phyloP scores from a whole-genome alignment of 768 basidiomycete species.

The Auricularia heimuer region DNA sequence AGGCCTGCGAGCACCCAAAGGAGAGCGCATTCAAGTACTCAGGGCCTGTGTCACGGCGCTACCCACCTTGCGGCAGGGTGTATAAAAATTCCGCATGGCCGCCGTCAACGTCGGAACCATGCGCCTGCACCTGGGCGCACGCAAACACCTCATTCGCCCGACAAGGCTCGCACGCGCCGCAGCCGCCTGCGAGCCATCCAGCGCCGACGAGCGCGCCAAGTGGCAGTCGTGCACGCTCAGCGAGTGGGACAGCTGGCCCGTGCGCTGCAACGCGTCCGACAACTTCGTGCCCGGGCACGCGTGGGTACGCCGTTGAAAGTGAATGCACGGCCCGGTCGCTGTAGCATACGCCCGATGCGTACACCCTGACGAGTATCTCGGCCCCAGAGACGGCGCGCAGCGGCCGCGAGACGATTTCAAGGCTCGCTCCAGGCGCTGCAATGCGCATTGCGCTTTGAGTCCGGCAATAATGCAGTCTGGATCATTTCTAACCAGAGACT shows the following conservation, averaged over 20 bases:
- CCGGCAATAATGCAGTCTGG: background rate
- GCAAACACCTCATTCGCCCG: conserved; percentile 16
- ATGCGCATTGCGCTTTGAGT: background rate
- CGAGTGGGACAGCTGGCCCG: conserved; percentile 7
- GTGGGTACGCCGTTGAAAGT: conserved; percentile 11
- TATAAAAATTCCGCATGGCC: conserved; percentile 13
- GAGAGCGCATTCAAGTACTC: background rate
- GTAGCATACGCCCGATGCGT: conserved; percentile 19
- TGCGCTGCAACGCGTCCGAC: conserved; percentile 18
- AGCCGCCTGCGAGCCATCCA: conserved; percentile 22
- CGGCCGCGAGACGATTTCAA: background rate
- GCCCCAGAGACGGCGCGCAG: background rate
- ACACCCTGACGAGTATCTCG: conserved; percentile 19
- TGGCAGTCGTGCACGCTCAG: conserved; percentile 12
- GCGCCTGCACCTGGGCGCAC: conserved; percentile 16
- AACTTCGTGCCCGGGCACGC: conserved; percentile 21
- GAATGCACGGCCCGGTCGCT: conserved; percentile 12
- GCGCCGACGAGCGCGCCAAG: conserved; percentile 23
- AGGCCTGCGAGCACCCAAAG: conserved; percentile 9
- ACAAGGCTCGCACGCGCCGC: conserved; percentile 17
- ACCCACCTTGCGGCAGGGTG: conserved; percentile 11
- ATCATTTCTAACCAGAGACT: background rate
- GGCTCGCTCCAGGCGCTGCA: background rate
- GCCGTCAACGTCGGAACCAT: conserved; percentile 11
- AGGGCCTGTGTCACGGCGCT: too few species aligned